These are phyloP conservation scores for Apiospora koreana DNA, from an alignment of 2,329 filamentous ascomycete genomes.

Conservation along the genomic window DNA sequence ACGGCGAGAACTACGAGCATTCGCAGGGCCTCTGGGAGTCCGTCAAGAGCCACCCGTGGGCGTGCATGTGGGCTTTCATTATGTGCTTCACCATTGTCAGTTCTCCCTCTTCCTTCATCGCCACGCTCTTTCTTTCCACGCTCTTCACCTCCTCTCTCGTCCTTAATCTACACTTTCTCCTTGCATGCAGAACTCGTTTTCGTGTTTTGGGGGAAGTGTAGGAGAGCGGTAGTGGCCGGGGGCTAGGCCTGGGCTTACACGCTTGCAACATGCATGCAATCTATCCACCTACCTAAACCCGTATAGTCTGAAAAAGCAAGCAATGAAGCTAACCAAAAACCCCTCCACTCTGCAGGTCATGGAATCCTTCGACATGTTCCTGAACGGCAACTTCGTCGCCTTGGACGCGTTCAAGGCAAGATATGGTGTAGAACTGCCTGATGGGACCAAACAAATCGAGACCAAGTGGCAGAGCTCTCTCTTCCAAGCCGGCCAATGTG, in stretches of 20 bases:
- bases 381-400: slow-evolving; percentile 49
- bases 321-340: not conserved
- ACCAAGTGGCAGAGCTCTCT: slow-evolving; percentile 43
- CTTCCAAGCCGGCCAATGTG: slow-evolving; percentile 34
- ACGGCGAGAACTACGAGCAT: slow-evolving; percentile 45
- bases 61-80: slow-evolving; percentile 47
- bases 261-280: slow-evolving; percentile 2
- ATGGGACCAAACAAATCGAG: slow-evolving; percentile 28
- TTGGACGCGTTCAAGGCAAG: slow-evolving; percentile 36
- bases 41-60: slow-evolving; percentile 42
- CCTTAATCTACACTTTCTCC: no score
- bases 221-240: not conserved
- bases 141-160: not conserved
- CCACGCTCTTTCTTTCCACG: not conserved
- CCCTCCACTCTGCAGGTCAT: slow-evolving; percentile 38
- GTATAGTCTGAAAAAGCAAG: not conserved
- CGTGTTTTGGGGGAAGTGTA: not conserved
- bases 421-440: slow-evolving; percentile 35
- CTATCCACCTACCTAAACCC: not conserved
- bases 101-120: slow-evolving; percentile 2
- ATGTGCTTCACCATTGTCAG: slow-evolving; percentile 53
- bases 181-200: not conserved
- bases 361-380: slow-evolving; percentile 51
- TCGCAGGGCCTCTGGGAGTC: slow-evolving; percentile 40
- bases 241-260: not conserved